Percentiles rank a stretch among this genome's conserved stretches.
Conservation (phyloP, 192 early-diverging fungal genomes). For the Dimargaris verticillata region DNA sequence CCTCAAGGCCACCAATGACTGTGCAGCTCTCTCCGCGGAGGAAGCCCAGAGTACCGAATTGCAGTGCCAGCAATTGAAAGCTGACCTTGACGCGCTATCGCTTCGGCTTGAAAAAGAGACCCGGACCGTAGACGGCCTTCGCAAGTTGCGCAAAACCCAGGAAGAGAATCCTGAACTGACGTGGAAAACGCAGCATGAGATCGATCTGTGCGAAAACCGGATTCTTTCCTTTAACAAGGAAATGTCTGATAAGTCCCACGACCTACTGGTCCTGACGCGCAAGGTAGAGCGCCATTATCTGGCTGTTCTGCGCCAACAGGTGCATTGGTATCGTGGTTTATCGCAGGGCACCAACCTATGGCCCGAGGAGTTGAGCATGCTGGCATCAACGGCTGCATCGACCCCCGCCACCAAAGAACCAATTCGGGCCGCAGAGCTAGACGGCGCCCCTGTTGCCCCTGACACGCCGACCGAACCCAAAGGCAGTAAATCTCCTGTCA, state of each 20-base stretch:
- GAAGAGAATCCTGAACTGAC: background rate
- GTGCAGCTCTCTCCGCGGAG: background rate
- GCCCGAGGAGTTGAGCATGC: background rate
- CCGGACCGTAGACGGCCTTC: constrained; percentile 1
- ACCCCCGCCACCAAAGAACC: no score
- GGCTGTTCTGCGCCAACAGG: constrained; percentile 7
- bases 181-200: constrained; percentile 8
- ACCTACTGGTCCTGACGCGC: no score
- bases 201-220: constrained; percentile 10
- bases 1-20: background rate
- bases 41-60: background rate
- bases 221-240: constrained; percentile 10
- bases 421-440: no score
- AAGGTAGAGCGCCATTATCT: constrained; percentile 2
- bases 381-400: no score
- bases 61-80: background rate
- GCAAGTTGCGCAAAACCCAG: background rate
- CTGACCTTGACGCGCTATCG: background rate
- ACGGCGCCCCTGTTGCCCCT: no score
- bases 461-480: no score
- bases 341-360: background rate
- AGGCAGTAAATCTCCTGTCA: background rate
- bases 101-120: constrained; percentile 5
- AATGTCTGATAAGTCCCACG: background rate
- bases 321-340: constrained; percentile 4